phyloP scores from a whole-genome alignment of 2,329 filamentous ascomycete species.

The Colletotrichum chrysophilum region DNA sequence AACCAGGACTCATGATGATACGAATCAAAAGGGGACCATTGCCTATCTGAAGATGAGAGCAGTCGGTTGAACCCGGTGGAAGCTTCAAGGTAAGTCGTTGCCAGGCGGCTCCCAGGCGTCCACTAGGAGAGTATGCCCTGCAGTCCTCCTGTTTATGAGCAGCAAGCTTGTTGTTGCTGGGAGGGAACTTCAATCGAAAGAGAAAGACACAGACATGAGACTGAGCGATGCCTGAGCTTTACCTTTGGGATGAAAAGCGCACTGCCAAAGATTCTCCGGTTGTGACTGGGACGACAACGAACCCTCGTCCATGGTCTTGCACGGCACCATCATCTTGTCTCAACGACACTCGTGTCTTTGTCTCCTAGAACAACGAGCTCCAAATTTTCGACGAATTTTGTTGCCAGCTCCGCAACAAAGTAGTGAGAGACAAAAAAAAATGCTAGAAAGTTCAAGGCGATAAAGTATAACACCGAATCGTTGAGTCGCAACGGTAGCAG shows the following conservation, averaged over 20 bases:
- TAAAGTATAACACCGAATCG: background rate
- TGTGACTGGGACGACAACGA: background rate
- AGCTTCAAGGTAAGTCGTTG: background rate
- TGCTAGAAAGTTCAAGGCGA: background rate
- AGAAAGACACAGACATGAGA: background rate
- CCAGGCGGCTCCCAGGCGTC: background rate
- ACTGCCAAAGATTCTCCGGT: background rate
- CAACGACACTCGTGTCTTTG: background rate
- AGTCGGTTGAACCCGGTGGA: background rate
- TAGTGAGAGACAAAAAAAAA: background rate
- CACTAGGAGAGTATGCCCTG: background rate
- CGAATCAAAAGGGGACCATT: background rate
- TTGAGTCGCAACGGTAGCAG: background rate
- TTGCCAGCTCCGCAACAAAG: background rate
- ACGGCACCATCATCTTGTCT: background rate
- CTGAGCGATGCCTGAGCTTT: background rate
- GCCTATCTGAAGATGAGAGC: background rate
- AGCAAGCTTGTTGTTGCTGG: background rate
- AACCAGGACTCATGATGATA: background rate
- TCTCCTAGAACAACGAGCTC: background rate
- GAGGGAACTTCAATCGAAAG: background rate
- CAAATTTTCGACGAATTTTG: background rate
- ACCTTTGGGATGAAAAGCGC: background rate
- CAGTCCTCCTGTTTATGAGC: background rate
- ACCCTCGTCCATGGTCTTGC: background rate